Evolutionary conservation across 208 protist genomes (phyloP).

Genomic region (Crithidia thermophila): DNA sequence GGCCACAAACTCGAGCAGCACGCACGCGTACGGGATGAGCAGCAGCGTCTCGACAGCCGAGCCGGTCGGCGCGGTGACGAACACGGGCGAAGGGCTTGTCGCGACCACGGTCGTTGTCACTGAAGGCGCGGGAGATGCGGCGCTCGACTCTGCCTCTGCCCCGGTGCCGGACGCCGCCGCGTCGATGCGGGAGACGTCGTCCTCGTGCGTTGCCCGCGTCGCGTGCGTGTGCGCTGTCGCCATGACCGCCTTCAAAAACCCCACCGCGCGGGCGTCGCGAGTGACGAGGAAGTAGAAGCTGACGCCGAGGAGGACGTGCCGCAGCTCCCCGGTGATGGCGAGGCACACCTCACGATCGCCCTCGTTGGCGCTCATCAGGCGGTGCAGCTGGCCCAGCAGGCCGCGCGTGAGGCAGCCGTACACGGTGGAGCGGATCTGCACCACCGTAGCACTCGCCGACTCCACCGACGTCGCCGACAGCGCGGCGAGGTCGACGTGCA

Average conservation of each 20-base stretch:
- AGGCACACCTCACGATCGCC: slow-evolving; percentile 30
- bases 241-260: slow-evolving; percentile 28
- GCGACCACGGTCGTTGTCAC: neutral
- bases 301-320: slow-evolving; percentile 41
- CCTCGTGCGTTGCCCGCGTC: neutral
- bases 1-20: slow-evolving; percentile 71
- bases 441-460: slow-evolving; percentile 15
- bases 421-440: slow-evolving; percentile 31
- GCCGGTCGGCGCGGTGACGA: neutral
- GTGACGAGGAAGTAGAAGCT: slow-evolving; percentile 46
- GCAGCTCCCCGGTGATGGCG: slow-evolving; percentile 28
- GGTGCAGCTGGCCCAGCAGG: slow-evolving; percentile 24
- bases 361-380: slow-evolving; percentile 10
- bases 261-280: slow-evolving; percentile 31
- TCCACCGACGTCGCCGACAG: slow-evolving; percentile 30
- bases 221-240: slow-evolving; percentile 16
- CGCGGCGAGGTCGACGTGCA: slow-evolving; percentile 20
- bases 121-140: neutral
- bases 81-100: neutral
- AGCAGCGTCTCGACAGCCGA: slow-evolving; percentile 32
- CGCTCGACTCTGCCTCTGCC: neutral
- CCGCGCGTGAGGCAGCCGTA: slow-evolving; percentile 32
- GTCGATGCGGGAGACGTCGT: neutral
- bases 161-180: neutral
- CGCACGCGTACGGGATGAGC: slow-evolving; percentile 53